Evolutionary conservation across 2,329 filamentous ascomycete species (phyloP).

Genomic region (Clarireedia sp.): DNA sequence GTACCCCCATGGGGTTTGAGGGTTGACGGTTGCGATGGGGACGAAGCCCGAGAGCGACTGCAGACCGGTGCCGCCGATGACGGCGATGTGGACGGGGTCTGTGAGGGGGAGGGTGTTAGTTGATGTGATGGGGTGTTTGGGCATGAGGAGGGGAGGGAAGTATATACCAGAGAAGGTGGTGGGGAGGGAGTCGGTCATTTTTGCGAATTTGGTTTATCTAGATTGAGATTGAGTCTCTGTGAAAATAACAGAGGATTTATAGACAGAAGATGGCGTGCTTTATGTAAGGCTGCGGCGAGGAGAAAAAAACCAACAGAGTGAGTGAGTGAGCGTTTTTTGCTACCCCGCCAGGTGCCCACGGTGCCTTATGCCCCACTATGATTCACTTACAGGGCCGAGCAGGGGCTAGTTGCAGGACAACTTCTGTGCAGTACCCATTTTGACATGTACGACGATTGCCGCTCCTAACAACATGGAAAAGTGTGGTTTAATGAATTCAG

Average conservation of each 20-base stretch:
- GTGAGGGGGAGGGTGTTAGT: not conserved
- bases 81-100: slow-evolving; percentile 74
- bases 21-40: slow-evolving; percentile 69
- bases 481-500: too few relatives aligned
- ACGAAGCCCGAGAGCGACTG: slow-evolving; percentile 80
- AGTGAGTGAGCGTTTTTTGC: not conserved
- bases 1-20: slow-evolving; percentile 79
- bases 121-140: not conserved
- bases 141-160: not conserved
- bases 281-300: not conserved
- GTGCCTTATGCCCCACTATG: not conserved
- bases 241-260: not conserved
- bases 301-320: not conserved
- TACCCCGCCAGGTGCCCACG: not conserved
- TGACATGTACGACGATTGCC: not conserved
- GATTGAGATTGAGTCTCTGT: not conserved
- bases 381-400: not conserved
- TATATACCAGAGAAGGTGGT: slow-evolving; percentile 6
- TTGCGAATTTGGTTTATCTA: not conserved
- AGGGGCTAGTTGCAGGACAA: not conserved
- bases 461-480: too few relatives aligned
- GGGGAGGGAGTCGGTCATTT: slow-evolving; percentile 7
- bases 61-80: slow-evolving; percentile 90
- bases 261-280: not conserved
- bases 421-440: not conserved